Base-by-base conservation (phyloP, 306 rosid genomes). In the Oxytropis ochrocephala region DNA sequence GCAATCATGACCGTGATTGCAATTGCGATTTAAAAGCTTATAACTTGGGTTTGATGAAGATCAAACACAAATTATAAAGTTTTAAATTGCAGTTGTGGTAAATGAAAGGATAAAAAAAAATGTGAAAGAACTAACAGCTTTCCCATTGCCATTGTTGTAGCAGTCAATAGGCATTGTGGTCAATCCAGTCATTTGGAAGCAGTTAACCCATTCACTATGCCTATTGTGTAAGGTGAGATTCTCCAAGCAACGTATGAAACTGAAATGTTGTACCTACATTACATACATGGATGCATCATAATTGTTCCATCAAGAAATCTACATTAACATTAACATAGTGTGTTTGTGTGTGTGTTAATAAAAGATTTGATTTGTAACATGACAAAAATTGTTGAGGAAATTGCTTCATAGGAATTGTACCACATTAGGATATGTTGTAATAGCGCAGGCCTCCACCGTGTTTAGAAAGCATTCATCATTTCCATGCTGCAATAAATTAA, bases 401-500 rank as follows among this genome's bases (percentile, higher is more conserved):
- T 32, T 18, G 48, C 8, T 13, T 12, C 2, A 16, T 49, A 44
- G 59, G 36, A 62, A 3, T 9, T 62, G 11, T 88, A 93, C 98
- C 88, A 80, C 87, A 55, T 88, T 80, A 13, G 90, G 96, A 67
- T 86, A 93, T 41, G 80, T 63, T 49, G 74, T 49, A 65, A 93
- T 85, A 14, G 96, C 54, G 87, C 98, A 93, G 58, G 91, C 98
- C 60, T 90, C 87, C 11, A 93, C 72, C 10, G 91, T 79, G 84
- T 90, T 93, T 39, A 90, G 79, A 36, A 85, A 76, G 75, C 98
- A 93, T 81, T 90, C 98, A 79, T 93, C 93, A 5, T 79, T 47
- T 76, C 97, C 98, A 82, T 93, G 98, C 97, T 93, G 88, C 79
- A 81, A 7, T 49, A 10, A 13, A 67, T 9, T 3, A 5, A 1